Evolutionary conservation across 495 filamentous ascomycete genomes (phyloP), one percentile per base, ranked within the genome.

Genomic region (Rostrohypoxylon terebratum): DNA sequence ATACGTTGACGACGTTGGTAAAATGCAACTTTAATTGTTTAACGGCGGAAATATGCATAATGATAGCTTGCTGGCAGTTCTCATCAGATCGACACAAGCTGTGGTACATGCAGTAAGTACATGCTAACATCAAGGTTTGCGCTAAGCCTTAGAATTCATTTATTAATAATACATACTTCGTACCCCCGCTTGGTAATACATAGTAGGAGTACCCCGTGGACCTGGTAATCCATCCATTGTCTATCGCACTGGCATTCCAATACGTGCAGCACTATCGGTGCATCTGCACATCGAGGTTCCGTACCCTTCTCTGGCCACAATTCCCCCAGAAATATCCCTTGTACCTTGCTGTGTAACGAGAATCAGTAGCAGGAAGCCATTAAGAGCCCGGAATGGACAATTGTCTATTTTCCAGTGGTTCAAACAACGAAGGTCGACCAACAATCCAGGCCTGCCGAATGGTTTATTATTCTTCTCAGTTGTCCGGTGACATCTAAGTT

Each of bases 91-190:
- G 60, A 54, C 47, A 54, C 47, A 42, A 59, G 28, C 57, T 55
- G 47, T 25, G 42, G 4, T 20, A 18, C n/a, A 2, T 13, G 14
- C 40, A n/a, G n/a, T n/a, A n/a, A n/a, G 4, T 20, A 18, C n/a
- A 2, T 13, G 14, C 40, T 10, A 10, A 38, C 11, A 7, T n/a
- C 42, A n/a, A 18, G 42, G 44, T 48, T 48, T 2, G 21, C 65
- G 65, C 70, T 73, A 73, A 73, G 70, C 64, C 70, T 65, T 69
- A 44, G 34, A 34, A 57, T 57, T 51, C 61, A 60, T 65, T 65
- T 73, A 73, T 73, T 68, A 69, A 40, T 73, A 73, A 69, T 69
- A 48, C n/a, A n/a, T n/a, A n/a, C n/a, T n/a, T n/a, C n/a, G n/a
- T n/a, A n/a, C n/a, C 47, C 20, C 25, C 48, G 31, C 33, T 57